Base-by-base conservation (phyloP, 2,329 filamentous ascomycete species). In the Sporothrix luriei region DNA sequence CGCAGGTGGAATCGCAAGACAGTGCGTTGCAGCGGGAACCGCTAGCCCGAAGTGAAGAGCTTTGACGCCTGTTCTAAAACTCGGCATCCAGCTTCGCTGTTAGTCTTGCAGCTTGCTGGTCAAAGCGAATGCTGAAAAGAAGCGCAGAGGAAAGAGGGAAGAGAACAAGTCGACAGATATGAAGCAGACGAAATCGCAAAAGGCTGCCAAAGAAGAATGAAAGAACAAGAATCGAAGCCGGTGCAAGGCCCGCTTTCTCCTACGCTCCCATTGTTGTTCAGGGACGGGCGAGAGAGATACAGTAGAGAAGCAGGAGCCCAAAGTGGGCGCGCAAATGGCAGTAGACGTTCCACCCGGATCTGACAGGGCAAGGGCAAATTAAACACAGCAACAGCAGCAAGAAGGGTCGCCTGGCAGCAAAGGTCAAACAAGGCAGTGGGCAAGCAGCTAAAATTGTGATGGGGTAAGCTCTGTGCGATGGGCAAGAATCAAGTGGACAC, bases 361-460 rank as follows among this genome's bases (percentile, higher is more conserved):
- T 49, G 43, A 64, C 61, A 62, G 43, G 43, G 40, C 59, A 49
- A 24, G 62, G 14, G 57, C 24, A 43, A 49, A 33, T 33, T 64
- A 33, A 64, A 49, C 61, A 49, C 43, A 16, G 38, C 40, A 40
- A 38, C 38, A 61, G 33, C 55, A 61, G 55, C n/a, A 61, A 61
- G 40, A 61, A 54, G 51, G 49, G 5, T 33, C 4, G 33, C 33
- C 29, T 6, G 33, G 33, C 33, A 48, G 24, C 7, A 43, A 46
- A 46, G 16, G 38, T 38, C 21, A 62, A 33, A 55, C 24, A 57
- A 26, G 48, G 51, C 26, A 54, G 54, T 51, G 46, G 66, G 54
- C 49, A 48, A 52, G 55, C 26, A 55, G 43, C 52, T 57, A 55
- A 64, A 33, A 64, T 68, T 68, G 55, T 69, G 68, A 69, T 65